Conservation (phyloP, 352 stramenopile species). For the Pythium monospermum region DNA sequence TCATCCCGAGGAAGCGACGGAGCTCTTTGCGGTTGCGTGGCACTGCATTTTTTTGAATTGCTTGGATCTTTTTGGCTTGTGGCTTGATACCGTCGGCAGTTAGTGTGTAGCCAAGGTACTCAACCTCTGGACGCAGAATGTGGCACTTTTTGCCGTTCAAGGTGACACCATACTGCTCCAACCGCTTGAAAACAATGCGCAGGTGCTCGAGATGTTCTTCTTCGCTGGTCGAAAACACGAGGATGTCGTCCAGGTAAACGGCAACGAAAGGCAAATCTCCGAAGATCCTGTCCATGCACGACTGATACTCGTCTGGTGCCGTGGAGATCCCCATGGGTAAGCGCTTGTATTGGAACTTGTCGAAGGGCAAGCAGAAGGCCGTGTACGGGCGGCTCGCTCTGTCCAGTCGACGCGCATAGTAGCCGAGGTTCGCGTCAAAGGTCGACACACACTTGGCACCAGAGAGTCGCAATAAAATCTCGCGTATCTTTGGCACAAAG, state of each 20-base stretch:
- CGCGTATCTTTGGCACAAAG: constrained; percentile 30
- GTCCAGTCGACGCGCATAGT: constrained; percentile 28
- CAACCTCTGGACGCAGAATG: constrained; percentile 9
- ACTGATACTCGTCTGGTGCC: constrained; percentile 10
- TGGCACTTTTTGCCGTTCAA: constrained; percentile 22
- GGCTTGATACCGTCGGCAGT: constrained; percentile 6
- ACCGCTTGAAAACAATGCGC: neutral
- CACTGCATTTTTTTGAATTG: neutral
- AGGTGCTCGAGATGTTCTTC: constrained; percentile 4
- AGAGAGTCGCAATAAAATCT: constrained; percentile 25
- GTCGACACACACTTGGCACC: constrained; percentile 20
- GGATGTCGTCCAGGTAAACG: constrained; percentile 12
- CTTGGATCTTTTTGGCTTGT: constrained; percentile 6
- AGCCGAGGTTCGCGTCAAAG: constrained; percentile 27
- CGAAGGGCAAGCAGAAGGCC: constrained; percentile 24
- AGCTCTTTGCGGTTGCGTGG: neutral
- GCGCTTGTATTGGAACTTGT: constrained; percentile 21
- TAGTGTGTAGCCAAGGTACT: constrained; percentile 13
- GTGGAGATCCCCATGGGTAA: constrained; percentile 24
- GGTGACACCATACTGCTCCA: neutral
- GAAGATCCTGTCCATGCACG: neutral
- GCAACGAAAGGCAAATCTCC: constrained; percentile 1
- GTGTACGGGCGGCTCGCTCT: constrained; percentile 17
- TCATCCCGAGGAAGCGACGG: constrained; percentile 6
- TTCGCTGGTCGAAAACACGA: constrained; percentile 1